Evolutionary conservation across 306 rosid genomes (phyloP), one percentile per base, ranked within the genome.

Genomic region (Pyrus communis): DNA sequence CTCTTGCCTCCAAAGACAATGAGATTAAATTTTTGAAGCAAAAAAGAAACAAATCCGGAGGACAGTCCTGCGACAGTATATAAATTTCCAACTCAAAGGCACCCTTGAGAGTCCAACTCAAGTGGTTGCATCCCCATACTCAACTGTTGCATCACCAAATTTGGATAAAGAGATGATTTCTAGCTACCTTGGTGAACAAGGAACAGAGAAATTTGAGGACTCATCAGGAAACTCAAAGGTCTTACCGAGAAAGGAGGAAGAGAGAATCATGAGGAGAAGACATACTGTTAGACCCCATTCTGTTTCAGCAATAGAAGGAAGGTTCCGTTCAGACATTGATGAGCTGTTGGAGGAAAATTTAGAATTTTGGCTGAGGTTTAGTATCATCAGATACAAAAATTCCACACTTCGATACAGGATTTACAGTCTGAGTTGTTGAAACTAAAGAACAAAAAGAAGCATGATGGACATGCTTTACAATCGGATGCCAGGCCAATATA

Each of bases 291-390:
- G 62, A 60, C 69, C 70, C 12, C 78, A 66, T 74, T 28, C 80
- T 64, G 79, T 84, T 79, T 85, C 92, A 63, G 73, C 77, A n/a
- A 54, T 79, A 43, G 90, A 88, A 81, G 92, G 82, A 80, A 91
- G 82, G 80, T 81, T 87, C 35, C 96, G 96, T 2, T 77, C 89
- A 1, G 75, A 87, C 60, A 89, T 96, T 7, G 93, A 96, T 61
- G 83, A 74, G 45, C 78, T 91, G 25, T 85, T 90, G 46, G 96
- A 92, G 79, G 91, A 81, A 82, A 92, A 92, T 82, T 84, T 96
- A 11, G 97, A 92, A 81, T 92, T 92, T 79, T 96, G 99, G 99
- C 70, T 96, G 84, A 89, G 96, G 73, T 92, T 89, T 31, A 91
- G 98, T 87, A 88, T 81, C 98, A 96, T 70, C 98, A 92, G 87